Percentiles rank a stretch among this genome's conserved stretches.
phyloP scores from a whole-genome alignment of 805 yeast genomes.

The Metschnikowia rubicola region DNA sequence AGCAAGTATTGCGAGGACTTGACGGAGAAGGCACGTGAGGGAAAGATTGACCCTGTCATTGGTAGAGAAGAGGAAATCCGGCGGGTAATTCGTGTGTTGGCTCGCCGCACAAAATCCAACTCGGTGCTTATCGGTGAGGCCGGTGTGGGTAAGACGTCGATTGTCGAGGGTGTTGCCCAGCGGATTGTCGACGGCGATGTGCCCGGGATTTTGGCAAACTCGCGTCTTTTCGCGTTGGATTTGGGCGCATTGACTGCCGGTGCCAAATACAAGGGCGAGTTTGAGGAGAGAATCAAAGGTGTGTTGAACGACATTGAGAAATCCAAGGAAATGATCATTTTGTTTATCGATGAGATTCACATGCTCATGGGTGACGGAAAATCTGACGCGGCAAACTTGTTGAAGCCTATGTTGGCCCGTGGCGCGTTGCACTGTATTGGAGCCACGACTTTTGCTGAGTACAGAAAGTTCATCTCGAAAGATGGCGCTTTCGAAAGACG shows the following conservation, averaged over 20 bases:
- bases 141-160: constrained; percentile 98
- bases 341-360: constrained; percentile 96
- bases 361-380: constrained; percentile 99
- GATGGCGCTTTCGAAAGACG: constrained; percentile 99
- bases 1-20: constrained; percentile 88
- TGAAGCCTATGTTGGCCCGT: constrained; percentile 96
- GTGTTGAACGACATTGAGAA: constrained; percentile 91
- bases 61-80: constrained; percentile 99
- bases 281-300: constrained; percentile 96
- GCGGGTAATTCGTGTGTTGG: constrained; percentile 87
- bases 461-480: constrained; percentile 86
- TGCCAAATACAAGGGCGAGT: constrained; percentile 97
- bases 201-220: constrained; percentile 78
- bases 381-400: constrained; percentile 91
- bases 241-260: constrained; percentile 97
- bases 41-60: constrained; percentile 95
- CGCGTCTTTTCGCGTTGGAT: constrained; percentile 83
- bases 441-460: constrained; percentile 94
- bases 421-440: constrained; percentile 97
- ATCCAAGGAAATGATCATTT: constrained; percentile 77
- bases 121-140: constrained; percentile 98
- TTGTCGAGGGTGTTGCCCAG: constrained; percentile 98
- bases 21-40: constrained; percentile 90
- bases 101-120: constrained; percentile 96
- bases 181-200: constrained; percentile 94